phyloP scores from a whole-genome alignment of 116 monocot genomes.

The Iris pallida region DNA sequence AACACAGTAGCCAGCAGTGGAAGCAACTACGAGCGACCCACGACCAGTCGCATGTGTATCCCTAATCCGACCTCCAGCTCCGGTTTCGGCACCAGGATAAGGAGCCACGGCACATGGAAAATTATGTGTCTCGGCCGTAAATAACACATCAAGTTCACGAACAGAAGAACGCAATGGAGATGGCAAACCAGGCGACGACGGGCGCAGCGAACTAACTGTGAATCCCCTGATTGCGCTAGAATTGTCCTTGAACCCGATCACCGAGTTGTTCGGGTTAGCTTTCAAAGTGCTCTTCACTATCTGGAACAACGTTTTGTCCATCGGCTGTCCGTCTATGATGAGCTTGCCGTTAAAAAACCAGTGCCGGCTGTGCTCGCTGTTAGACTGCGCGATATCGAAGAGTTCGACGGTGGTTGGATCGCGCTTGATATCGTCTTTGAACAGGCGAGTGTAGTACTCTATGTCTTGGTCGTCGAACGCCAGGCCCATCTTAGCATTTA shows the following conservation, averaged over 20 bases:
- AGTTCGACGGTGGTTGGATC: slow-evolving; percentile 92
- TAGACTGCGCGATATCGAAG: slow-evolving; percentile 95
- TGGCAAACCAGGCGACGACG: slow-evolving; percentile 39
- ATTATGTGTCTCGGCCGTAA: slow-evolving; percentile 96
- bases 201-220: slow-evolving; percentile 39
- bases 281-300: slow-evolving; percentile 78
- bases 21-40: slow-evolving; percentile 87
- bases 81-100: slow-evolving; percentile 95
- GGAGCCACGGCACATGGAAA: slow-evolving; percentile 97
- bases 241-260: slow-evolving; percentile 96
- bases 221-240: slow-evolving; percentile 95
- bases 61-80: slow-evolving; percentile 87
- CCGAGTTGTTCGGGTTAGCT: slow-evolving; percentile 83
- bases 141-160: slow-evolving; percentile 63
- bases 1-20: slow-evolving; percentile 95
- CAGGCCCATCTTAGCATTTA: slow-evolving; percentile 83
- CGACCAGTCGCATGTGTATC: slow-evolving; percentile 96
- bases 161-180: slow-evolving; percentile 24
- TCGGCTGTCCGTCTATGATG: slow-evolving; percentile 65
- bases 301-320: slow-evolving; percentile 61
- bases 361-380: slow-evolving; percentile 91
- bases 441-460: slow-evolving; percentile 71
- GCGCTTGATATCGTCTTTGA: slow-evolving; percentile 81
- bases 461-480: slow-evolving; percentile 97
- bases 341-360: slow-evolving; percentile 95